Conservation (phyloP, 1,139 yeast species). For the Sugiyamaella sp. region DNA sequence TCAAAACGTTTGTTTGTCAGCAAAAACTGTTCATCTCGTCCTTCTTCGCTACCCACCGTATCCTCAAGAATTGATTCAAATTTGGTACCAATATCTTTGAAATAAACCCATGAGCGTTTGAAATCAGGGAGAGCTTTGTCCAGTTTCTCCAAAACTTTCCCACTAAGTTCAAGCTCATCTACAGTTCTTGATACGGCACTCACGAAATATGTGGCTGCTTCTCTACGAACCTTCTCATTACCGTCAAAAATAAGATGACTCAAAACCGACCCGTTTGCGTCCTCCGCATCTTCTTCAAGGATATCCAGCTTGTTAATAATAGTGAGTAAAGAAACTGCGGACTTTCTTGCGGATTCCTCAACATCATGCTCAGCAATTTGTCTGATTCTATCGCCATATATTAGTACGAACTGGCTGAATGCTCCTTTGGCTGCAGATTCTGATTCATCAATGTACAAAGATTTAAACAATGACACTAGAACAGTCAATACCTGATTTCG, state of each 20-base stretch:
- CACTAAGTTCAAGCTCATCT: slow-evolving; percentile 23
- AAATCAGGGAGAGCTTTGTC: slow-evolving; percentile 26
- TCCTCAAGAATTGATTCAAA: slow-evolving; percentile 19
- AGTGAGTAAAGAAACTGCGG: slow-evolving; percentile 56
- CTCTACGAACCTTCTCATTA: slow-evolving; percentile 41
- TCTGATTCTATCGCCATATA: slow-evolving; percentile 65
- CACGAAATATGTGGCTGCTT: slow-evolving; percentile 33
- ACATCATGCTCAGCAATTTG: slow-evolving; percentile 61
- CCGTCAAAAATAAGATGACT: slow-evolving; percentile 49
- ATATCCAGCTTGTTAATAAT: slow-evolving; percentile 64
- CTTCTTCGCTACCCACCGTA: slow-evolving; percentile 14
- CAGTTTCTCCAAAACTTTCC: slow-evolving; percentile 27
- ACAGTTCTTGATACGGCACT: slow-evolving; percentile 13
- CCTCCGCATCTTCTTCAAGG: slow-evolving; percentile 63
- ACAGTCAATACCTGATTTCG: slow-evolving; percentile 66
- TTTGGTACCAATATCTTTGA: slow-evolving; percentile 31
- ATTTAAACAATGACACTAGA: slow-evolving; percentile 53
- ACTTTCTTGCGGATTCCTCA: slow-evolving; percentile 56
- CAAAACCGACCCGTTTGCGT: slow-evolving; percentile 41
- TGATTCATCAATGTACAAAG: slow-evolving; percentile 38
- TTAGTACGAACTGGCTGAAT: slow-evolving; percentile 70
- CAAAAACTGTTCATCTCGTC: neutral
- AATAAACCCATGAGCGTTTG: slow-evolving; percentile 32
- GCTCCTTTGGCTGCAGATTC: slow-evolving; percentile 39
- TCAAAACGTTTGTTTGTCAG: slow-evolving; percentile 21